phyloP scores from a whole-genome alignment of 1,139 yeast genomes.

The Taiozyma onychis region DNA sequence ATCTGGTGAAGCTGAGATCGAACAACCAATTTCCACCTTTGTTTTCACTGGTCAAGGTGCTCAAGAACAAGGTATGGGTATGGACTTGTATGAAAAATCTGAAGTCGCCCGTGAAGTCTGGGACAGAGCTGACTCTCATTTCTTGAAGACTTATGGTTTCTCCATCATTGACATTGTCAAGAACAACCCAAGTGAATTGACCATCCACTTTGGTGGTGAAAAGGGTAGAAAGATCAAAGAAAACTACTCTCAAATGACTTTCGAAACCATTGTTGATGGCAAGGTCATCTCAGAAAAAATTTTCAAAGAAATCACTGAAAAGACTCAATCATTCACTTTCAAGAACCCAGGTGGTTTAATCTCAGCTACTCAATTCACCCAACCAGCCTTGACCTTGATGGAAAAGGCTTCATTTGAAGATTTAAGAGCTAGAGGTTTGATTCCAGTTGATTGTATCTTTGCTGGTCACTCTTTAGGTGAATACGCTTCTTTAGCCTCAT shows the following conservation, averaged over 20 bases:
- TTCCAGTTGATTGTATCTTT: conserved; percentile 88
- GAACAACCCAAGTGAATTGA: conserved; percentile 92
- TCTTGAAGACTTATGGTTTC: conserved; percentile 92
- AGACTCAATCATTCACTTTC: conserved; percentile 81
- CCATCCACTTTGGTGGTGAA: conserved; percentile 96
- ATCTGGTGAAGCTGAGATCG: conserved; percentile 96
- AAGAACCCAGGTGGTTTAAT: conserved; percentile 91
- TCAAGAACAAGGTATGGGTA: conserved; percentile 99
- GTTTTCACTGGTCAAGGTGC: conserved; percentile 99
- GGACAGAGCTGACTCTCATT: conserved; percentile 96
- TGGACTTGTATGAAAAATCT: conserved; percentile 91
- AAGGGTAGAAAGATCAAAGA: conserved; percentile 93
- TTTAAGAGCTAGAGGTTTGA: conserved; percentile 91
- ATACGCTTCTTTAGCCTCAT: conserved; percentile 93
- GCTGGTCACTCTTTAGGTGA: conserved; percentile 99
- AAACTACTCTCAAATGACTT: conserved; percentile 94
- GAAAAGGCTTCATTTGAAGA: conserved; percentile 99
- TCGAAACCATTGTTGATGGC: conserved; percentile 89
- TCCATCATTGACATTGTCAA: conserved; percentile 92
- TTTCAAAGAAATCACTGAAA: conserved; percentile 82
- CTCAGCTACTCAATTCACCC: conserved; percentile 98
- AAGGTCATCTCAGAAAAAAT: conserved; percentile 86
- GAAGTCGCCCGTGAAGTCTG: conserved; percentile 93
- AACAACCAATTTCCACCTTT: conserved; percentile 93
- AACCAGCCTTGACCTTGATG: conserved; percentile 98